phyloP scores from a whole-genome alignment of 1,139 yeast genomes.

The Yamadazyma kanchanaburiensis region DNA sequence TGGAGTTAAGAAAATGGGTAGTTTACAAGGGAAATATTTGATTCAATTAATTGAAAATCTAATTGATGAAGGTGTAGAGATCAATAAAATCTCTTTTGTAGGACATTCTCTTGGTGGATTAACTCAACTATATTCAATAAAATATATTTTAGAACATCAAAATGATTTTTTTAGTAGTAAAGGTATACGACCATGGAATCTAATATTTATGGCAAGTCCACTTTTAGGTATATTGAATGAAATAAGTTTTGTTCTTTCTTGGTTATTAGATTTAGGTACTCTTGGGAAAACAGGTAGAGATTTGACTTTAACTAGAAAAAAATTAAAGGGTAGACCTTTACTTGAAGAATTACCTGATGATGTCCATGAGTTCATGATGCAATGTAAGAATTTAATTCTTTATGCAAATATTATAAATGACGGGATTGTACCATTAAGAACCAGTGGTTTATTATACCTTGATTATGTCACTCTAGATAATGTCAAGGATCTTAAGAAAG shows the following conservation, averaged over 20 bases:
- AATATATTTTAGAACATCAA: slow-evolving; percentile 55
- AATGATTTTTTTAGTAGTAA: slow-evolving; percentile 58
- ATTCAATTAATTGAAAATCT: slow-evolving; percentile 46
- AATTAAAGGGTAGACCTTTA: slow-evolving; percentile 50
- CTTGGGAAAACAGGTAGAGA: slow-evolving; percentile 94
- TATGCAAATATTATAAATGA: slow-evolving; percentile 84
- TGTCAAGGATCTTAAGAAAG: slow-evolving; percentile 23
- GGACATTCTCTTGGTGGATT: slow-evolving; percentile 94
- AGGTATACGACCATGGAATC: slow-evolving; percentile 58
- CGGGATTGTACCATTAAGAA: slow-evolving; percentile 86
- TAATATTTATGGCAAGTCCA: slow-evolving; percentile 84
- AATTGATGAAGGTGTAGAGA: slow-evolving; percentile 23
- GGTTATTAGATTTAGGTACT: slow-evolving; percentile 81
- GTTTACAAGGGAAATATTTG: slow-evolving; percentile 69
- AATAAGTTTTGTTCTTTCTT: slow-evolving; percentile 79
- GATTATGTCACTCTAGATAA: slow-evolving; percentile 44
- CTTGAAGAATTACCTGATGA: slow-evolving; percentile 77
- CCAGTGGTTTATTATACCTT: slow-evolving; percentile 51
- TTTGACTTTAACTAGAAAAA: slow-evolving; percentile 51
- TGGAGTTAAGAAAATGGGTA: slow-evolving; percentile 82
- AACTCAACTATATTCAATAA: slow-evolving; percentile 85
- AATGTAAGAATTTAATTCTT: slow-evolving; percentile 65
- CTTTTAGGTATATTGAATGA: slow-evolving; percentile 79
- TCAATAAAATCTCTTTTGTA: slow-evolving; percentile 72
- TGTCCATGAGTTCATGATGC: slow-evolving; percentile 59